Base-by-base conservation (phyloP, 805 yeast genomes). In the Ogataea ramenticola region DNA sequence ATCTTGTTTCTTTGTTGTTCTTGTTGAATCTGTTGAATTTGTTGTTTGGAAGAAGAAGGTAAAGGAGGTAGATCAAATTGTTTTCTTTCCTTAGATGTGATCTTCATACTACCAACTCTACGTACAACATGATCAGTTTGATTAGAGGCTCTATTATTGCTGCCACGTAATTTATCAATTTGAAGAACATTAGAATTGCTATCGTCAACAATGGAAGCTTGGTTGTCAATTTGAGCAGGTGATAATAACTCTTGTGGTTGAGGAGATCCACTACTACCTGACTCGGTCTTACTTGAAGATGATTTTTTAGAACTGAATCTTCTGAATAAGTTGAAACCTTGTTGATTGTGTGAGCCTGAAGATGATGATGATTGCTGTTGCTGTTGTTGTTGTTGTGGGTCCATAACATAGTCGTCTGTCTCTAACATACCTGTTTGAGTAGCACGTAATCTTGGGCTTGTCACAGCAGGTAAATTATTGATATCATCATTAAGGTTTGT, bases 51-150 rank as follows among this genome's bases (percentile, higher is more conserved):
- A 6, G 55, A 48, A 8, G 50, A 40, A 11, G 64, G 61, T 36
- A 57, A 45, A 14, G 66, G 62, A 12, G 65, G 62, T 38, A 56
- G 46, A 9, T 36, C 31, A 5, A 29, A 27, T n/a, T 52, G 57
- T 40, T 63, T 69, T 48, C 69, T 74, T 50, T 77, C 82, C 53
- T 71, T 75, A 14, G 78, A 72, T 1, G 82, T 77, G n/a, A 77
- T 72, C 54, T 74, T 77, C 74, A 77, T 69, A 55, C 80, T 74
- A 10, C 77, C 80, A 49, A 80, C 80, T 53, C 82, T 73, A 53
- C 80, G 80, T 39, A 77, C 74, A 38, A 58, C 46, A 21, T 20
- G 24, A 20, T 33, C 38, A 21, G 31, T 30, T 32, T 27, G 38
- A 14, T 17, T 29, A 15, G n/a, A 17, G 16, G 31, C 17, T 6